Evolutionary conservation across 176 grass and related monocot genomes (phyloP).

Genomic region (Urochloa ruziziensis): DNA sequence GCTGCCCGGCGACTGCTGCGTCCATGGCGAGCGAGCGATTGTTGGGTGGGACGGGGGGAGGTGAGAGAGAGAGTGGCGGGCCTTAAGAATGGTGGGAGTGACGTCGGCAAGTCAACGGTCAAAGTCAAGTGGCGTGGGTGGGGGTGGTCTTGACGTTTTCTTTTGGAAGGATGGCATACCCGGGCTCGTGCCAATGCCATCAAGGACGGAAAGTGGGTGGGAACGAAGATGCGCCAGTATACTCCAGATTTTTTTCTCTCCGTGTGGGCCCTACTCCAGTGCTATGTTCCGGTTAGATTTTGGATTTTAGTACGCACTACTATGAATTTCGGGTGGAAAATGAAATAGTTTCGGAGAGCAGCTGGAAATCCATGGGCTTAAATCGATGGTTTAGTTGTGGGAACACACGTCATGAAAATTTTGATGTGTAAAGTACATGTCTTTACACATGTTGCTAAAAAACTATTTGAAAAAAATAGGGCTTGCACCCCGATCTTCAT

Average conservation of each 20-base stretch:
- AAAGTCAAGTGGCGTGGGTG: slow-evolving; percentile 53
- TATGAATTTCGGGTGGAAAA: background rate
- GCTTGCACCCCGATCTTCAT: background rate
- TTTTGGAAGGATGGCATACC: slow-evolving; percentile 27
- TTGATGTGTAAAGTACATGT: background rate
- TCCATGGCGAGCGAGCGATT: slow-evolving; percentile 41
- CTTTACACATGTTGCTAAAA: background rate
- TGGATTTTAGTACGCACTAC: background rate
- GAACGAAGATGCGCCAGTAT: slow-evolving; percentile 27
- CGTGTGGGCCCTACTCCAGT: background rate
- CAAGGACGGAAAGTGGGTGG: background rate
- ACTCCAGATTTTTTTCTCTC: background rate
- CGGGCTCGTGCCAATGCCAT: slow-evolving; percentile 12
- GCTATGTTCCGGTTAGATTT: background rate
- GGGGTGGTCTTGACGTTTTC: slow-evolving; percentile 47
- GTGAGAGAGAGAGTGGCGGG: slow-evolving; percentile 33
- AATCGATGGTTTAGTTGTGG: background rate
- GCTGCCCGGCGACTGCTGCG: slow-evolving; percentile 30
- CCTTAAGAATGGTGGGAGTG: slow-evolving; percentile 56
- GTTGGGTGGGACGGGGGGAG: slow-evolving; percentile 10
- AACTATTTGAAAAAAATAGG: background rate
- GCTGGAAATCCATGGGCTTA: background rate
- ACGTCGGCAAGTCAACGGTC: slow-evolving; percentile 65
- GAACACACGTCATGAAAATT: background rate
- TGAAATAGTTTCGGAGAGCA: background rate